Evolutionary conservation across 2,329 filamentous ascomycete species (phyloP).

Genomic region (Aplosporella prunicola): DNA sequence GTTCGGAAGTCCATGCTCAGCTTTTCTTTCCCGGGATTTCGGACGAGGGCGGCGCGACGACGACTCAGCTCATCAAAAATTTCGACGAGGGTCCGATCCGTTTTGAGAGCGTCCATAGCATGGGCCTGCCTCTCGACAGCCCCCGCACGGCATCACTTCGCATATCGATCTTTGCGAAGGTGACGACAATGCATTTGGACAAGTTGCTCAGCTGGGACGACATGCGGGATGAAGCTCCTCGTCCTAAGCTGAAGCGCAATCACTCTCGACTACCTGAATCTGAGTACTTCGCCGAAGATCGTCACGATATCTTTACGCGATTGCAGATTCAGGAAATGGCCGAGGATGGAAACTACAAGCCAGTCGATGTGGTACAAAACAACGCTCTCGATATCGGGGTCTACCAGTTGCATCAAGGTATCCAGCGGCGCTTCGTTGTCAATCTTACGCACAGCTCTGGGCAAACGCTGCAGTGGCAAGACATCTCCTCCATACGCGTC

Average conservation of each 20-base stretch:
- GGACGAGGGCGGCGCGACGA: constrained; percentile 77
- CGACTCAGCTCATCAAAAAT: constrained; percentile 84
- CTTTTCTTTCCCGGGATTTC: constrained; percentile 90
- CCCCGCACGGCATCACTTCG: constrained; percentile 66
- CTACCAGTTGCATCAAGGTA: constrained; percentile 89
- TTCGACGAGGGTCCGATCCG: constrained; percentile 89
- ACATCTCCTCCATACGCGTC: constrained; percentile 66
- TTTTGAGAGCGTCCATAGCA: constrained; percentile 96
- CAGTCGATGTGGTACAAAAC: constrained; percentile 84
- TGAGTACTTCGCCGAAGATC: constrained; percentile 87
- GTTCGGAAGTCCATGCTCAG: constrained; percentile 90
- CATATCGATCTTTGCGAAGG: constrained; percentile 83
- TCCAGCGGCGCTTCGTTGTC: constrained; percentile 80
- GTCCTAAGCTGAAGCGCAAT: constrained; percentile 47
- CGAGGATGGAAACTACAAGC: constrained; percentile 81
- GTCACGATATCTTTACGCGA: constrained; percentile 82
- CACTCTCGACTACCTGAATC: constrained; percentile 72
- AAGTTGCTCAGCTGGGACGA: constrained; percentile 98
- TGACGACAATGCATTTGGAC: constrained; percentile 89
- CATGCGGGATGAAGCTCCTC: constrained; percentile 67
- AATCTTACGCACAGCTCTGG: constrained; percentile 88
- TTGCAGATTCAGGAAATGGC: constrained; percentile 86
- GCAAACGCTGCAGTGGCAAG: constrained; percentile 79
- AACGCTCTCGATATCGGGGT: constrained; percentile 78
- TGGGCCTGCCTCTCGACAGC: constrained; percentile 79